Evolutionary conservation across 129 eudicot species (phyloP).

Genomic region (Smallanthus sonchifolius): DNA sequence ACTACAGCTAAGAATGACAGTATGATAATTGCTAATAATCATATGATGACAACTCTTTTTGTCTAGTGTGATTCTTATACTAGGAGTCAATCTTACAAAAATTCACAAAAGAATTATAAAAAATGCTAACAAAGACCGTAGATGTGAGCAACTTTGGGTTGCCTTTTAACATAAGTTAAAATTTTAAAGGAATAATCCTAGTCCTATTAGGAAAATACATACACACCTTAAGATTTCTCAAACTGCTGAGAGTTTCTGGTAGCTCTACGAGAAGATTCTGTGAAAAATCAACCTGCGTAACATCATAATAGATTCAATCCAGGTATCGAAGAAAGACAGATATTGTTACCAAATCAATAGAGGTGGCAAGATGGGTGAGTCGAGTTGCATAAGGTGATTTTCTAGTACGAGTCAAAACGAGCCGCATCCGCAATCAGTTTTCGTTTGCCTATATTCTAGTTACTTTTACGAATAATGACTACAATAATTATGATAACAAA

Average conservation of each 20-base stretch:
- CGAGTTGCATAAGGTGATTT: background rate
- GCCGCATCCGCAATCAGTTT: background rate
- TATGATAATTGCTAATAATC: background rate
- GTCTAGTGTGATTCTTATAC: background rate
- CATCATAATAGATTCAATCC: conserved; percentile 23
- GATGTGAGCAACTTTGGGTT: background rate
- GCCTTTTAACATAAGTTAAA: background rate
- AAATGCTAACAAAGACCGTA: background rate
- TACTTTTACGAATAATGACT: background rate
- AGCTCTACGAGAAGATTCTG: conserved; percentile 78
- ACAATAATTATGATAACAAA: background rate
- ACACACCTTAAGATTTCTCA: conserved; percentile 65
- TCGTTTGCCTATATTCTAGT: background rate
- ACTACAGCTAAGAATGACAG: background rate
- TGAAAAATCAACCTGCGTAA: conserved; percentile 83
- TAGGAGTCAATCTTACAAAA: background rate
- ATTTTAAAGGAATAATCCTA: background rate
- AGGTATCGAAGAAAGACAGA: conserved; percentile 6
- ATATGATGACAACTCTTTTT: background rate
- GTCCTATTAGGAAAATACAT: background rate
- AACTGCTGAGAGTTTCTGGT: conserved; percentile 63
- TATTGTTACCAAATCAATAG: background rate
- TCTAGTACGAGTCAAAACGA: background rate
- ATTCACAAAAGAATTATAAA: background rate
- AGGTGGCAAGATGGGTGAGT: background rate